Conservation (phyloP, 2,329 filamentous ascomycete species). For the Blastomyces emzantsi region DNA sequence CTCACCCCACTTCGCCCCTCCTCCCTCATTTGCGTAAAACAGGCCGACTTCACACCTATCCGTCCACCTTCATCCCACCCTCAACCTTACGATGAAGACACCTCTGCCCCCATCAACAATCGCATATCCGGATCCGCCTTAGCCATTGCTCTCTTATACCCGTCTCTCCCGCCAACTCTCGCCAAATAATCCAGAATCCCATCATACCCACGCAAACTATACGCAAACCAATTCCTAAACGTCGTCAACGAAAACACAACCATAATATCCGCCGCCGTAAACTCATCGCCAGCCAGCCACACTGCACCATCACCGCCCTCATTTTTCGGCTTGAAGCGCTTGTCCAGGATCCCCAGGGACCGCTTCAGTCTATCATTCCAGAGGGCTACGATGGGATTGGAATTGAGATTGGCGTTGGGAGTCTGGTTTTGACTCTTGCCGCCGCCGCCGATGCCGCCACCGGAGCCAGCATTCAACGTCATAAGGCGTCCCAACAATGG, state of each 20-base stretch:
- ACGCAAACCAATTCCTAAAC: conserved; percentile 40
- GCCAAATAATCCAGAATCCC: conserved; percentile 41
- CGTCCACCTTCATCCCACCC: background rate
- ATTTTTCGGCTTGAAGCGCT: conserved; percentile 41
- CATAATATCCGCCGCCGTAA: conserved; percentile 61
- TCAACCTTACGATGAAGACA: background rate
- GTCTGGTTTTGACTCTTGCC: background rate
- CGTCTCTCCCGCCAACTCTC: conserved; percentile 38
- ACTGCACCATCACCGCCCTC: conserved; percentile 39
- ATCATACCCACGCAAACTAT: conserved; percentile 35
- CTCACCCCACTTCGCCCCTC: background rate
- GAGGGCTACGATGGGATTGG: background rate
- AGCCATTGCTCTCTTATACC: conserved; percentile 41
- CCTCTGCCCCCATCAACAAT: conserved; percentile 19
- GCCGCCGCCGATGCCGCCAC: background rate
- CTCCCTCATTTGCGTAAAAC: background rate
- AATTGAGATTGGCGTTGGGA: background rate
- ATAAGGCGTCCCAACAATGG: conserved; percentile 31
- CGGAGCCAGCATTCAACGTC: conserved; percentile 1
- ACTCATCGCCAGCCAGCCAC: conserved; percentile 53
- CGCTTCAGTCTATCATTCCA: background rate
- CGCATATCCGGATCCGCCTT: conserved; percentile 45
- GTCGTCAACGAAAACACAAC: conserved; percentile 53
- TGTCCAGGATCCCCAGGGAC: conserved; percentile 25
- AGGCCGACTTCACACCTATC: background rate